Conservation (phyloP, 345 rosid genomes). For the Balakata baccata region DNA sequence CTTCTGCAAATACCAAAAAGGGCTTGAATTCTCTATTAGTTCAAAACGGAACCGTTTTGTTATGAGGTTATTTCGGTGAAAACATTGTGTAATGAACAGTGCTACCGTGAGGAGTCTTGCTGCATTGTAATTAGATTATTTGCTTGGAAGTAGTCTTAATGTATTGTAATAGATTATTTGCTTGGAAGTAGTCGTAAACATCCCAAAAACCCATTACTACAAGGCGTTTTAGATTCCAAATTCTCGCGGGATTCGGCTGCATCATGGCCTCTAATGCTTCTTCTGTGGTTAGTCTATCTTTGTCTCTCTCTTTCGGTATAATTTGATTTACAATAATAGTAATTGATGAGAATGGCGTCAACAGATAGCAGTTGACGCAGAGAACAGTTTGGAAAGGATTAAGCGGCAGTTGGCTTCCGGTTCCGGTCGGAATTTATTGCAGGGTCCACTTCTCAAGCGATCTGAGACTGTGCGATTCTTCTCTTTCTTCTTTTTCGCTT, state of each 20-base stretch:
- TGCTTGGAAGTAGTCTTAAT: no score
- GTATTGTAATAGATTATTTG: no score
- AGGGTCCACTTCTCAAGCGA: constrained; percentile 97
- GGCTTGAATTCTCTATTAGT: no score
- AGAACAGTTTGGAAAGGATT: constrained; percentile 90
- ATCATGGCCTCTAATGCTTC: constrained; percentile 84
- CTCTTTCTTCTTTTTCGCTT: background rate
- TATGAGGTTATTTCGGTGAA: no score
- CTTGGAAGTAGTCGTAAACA: background rate
- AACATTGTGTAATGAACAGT: no score
- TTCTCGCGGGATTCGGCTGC: constrained; percentile 1
- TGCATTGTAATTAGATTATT: no score
- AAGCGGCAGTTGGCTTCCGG: constrained; percentile 93
- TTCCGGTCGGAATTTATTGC: constrained; percentile 81
- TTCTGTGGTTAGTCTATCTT: constrained; percentile 56
- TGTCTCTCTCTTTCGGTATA: background rate
- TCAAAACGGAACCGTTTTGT: no score
- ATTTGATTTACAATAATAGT: constrained; percentile 7
- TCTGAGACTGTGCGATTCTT: constrained; percentile 70
- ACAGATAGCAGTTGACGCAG: constrained; percentile 57
- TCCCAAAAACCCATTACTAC: background rate
- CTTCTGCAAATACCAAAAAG: no score
- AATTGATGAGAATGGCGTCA: constrained; percentile 9
- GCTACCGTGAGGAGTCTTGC: no score
- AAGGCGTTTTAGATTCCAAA: constrained; percentile 18